Evolutionary conservation across 2,329 filamentous ascomycete genomes (phyloP), one percentile per base, ranked within the genome.

Genomic region (Arthrobotrys megalospora): DNA sequence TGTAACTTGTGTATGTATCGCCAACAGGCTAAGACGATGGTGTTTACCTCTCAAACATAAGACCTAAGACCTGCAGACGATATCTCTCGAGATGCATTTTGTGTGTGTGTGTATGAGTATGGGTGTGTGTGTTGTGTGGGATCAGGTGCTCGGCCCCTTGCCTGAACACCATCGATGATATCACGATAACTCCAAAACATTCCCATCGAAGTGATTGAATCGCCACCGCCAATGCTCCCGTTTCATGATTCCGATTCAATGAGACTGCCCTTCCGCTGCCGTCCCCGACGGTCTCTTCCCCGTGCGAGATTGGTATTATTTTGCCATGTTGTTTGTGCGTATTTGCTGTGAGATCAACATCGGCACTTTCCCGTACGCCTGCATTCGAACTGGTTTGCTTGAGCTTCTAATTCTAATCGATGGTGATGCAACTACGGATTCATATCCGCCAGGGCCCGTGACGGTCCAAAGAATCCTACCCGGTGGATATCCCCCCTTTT

Each of bases 161-260:
- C 69, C 52, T 73, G 14, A 6, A 24, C 24, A 11, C 16, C n/a
- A 43, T 60, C 55, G 11, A 60, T 73, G 60, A 73, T 73, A 50
- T 66, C 47, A 72, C 68, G 68, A 72, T 52, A 58, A 14, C 45
- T 43, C 19, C 55, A 28, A 28, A 60, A 38, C 14, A 38, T 11
- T 21, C 52, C 24, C 5, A 28, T 28, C 24, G 24, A n/a, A 50
- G 52, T 7, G 48, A 21, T 62, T 24, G 21, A 69, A 21, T 53
- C 52, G 50, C 38, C 41, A 48, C 43, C 28, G n/a, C 34, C 60
- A 64, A 36, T 34, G 36, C 58, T n/a, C 6, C 24, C 19, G 12
- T 48, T 63, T 64, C 41, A 36, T 48, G 60, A 28, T 64, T 48
- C 43, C 60, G 60, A 36, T 48, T 34, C 12, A 34, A 10, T 64